A percentile compares a stretch with the other conserved stretches of the same genome.
phyloP scores from a whole-genome alignment of 495 filamentous ascomycete genomes.

The Lichenothelia convexa region DNA sequence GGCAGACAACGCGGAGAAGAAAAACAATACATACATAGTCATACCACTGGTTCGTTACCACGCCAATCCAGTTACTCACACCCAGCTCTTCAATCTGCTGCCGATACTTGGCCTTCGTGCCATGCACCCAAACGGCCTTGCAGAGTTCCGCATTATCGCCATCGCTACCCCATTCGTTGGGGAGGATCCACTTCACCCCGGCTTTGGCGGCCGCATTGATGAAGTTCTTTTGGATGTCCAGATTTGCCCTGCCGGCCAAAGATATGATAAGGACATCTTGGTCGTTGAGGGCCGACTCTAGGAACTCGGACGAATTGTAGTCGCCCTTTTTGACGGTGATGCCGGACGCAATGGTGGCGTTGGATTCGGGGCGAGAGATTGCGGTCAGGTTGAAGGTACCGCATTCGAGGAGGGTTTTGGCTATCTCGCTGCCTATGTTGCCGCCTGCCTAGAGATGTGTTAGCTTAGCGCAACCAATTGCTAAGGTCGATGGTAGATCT shows the following conservation, averaged over 20 bases:
- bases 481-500: neutral
- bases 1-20: neutral
- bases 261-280: slow-evolving; percentile 25
- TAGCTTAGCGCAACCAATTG: neutral
- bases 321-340: slow-evolving; percentile 4
- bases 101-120: neutral
- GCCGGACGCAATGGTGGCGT: slow-evolving; percentile 2
- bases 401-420: slow-evolving; percentile 5
- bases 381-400: slow-evolving; percentile 9
- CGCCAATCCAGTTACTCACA: slow-evolving; percentile 6
- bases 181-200: slow-evolving; percentile 35
- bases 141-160: slow-evolving; percentile 16
- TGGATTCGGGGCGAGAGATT: slow-evolving; percentile 6
- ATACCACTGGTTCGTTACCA: neutral
- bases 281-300: slow-evolving; percentile 6
- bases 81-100: slow-evolving; percentile 24
- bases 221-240: slow-evolving; percentile 26
- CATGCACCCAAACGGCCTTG: slow-evolving; percentile 16
- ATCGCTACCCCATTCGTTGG: slow-evolving; percentile 35
- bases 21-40: neutral
- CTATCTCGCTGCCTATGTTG: slow-evolving; percentile 2
- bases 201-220: slow-evolving; percentile 37
- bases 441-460: slow-evolving; percentile 5
- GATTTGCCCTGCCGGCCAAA: slow-evolving; percentile 19
- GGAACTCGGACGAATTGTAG: slow-evolving; percentile 1